A percentile compares a stretch with the other conserved stretches of the same genome.
phyloP scores from a whole-genome alignment of 2,329 filamentous ascomycete species.

The Penicillium paneum region DNA sequence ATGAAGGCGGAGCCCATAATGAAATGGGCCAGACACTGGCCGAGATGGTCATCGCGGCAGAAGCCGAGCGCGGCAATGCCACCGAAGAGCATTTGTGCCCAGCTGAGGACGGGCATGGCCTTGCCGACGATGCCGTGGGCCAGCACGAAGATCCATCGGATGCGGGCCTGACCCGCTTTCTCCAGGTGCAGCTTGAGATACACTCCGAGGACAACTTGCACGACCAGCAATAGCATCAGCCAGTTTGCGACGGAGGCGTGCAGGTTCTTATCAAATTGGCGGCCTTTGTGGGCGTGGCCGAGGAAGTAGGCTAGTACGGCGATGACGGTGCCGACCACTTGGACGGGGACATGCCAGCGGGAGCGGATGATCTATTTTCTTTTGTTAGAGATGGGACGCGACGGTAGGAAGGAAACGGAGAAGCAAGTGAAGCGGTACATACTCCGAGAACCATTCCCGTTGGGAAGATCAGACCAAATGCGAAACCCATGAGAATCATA shows the following conservation, averaged over 20 bases:
- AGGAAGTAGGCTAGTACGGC: constrained; percentile 84
- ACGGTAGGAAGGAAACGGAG: not conserved
- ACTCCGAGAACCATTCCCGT: constrained; percentile 93
- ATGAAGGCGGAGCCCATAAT: constrained; percentile 99
- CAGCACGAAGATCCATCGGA: constrained; percentile 68
- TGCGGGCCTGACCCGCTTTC: constrained; percentile 73
- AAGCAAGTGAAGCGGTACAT: constrained; percentile 35
- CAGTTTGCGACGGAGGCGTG: constrained; percentile 77
- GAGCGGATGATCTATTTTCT: constrained; percentile 71
- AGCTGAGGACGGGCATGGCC: constrained; percentile 77
- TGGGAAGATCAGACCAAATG: constrained; percentile 90
- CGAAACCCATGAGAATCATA: constrained; percentile 80
- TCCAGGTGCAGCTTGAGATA: constrained; percentile 90
- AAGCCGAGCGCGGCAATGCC: constrained; percentile 90
- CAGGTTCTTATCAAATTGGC: constrained; percentile 77
- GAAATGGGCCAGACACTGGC: constrained; percentile 93
- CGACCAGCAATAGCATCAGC: constrained; percentile 73
- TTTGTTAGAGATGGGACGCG: not conserved
- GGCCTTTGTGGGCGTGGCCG: constrained; percentile 84
- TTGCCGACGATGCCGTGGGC: constrained; percentile 82
- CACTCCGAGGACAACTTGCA: constrained; percentile 74
- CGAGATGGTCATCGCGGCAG: constrained; percentile 84
- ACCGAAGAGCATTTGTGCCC: constrained; percentile 94
- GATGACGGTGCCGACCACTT: constrained; percentile 69
- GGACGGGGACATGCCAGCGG: constrained; percentile 89